Percentiles rank a stretch among this genome's conserved stretches.
These are phyloP conservation scores for Ophiostoma australiae DNA, from an alignment of 2,329 filamentous ascomycete species.

Conservation along the genomic window DNA sequence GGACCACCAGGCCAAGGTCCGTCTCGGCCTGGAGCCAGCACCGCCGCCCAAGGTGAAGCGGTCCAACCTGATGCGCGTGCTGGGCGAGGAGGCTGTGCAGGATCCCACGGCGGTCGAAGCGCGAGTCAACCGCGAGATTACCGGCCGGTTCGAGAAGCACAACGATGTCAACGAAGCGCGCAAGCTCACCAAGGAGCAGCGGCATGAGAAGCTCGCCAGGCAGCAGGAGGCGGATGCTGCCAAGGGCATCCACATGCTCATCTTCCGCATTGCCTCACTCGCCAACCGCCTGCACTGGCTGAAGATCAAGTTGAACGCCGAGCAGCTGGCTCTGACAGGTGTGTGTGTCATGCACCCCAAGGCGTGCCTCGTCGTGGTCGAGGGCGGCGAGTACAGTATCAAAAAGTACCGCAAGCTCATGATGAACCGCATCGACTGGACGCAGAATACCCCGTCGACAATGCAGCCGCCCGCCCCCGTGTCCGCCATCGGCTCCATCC, in stretches of 20 bases:
- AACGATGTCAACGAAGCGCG: slow-evolving; percentile 74
- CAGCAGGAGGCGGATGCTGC: slow-evolving; percentile 86
- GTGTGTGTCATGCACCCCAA: slow-evolving; percentile 88
- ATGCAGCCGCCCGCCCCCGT: slow-evolving; percentile 17
- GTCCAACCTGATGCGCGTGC: slow-evolving; percentile 92
- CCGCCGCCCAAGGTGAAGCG: slow-evolving; percentile 96
- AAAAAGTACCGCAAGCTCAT: slow-evolving; percentile 87
- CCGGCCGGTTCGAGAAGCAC: slow-evolving; percentile 76
- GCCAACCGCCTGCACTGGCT: slow-evolving; percentile 90
- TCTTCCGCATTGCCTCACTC: slow-evolving; percentile 86
- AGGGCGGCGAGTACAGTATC: slow-evolving; percentile 80
- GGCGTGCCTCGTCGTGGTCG: slow-evolving; percentile 84
- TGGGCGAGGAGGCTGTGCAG: slow-evolving; percentile 86
- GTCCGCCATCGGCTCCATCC: slow-evolving; percentile 8
- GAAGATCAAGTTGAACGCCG: slow-evolving; percentile 87
- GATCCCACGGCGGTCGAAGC: slow-evolving; percentile 97
- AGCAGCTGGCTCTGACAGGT: slow-evolving; percentile 80
- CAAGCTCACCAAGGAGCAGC: slow-evolving; percentile 82
- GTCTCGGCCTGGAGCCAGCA: slow-evolving; percentile 81
- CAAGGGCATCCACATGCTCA: slow-evolving; percentile 77
- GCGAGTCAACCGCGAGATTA: slow-evolving; percentile 87
- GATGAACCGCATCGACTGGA: slow-evolving; percentile 91
- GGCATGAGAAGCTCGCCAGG: slow-evolving; percentile 70
- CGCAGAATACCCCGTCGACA: slow-evolving; percentile 69
- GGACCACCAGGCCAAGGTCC: slow-evolving; percentile 93